phyloP scores from a whole-genome alignment of 169 alveolate genomes.

The Theileria annulata region DNA sequence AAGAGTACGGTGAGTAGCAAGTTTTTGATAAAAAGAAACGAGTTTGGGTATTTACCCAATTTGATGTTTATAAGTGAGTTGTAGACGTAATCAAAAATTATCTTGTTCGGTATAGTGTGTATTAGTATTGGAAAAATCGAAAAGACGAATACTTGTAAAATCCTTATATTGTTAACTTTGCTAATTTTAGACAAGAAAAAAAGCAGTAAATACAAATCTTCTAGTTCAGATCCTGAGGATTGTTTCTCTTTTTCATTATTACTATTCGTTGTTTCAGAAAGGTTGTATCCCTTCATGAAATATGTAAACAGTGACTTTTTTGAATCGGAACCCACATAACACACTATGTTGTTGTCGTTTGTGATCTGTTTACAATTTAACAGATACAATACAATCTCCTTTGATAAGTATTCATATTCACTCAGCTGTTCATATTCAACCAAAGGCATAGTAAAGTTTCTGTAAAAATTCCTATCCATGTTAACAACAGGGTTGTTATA shows the following conservation, averaged over 20 bases:
- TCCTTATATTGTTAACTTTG: slow-evolving; percentile 4
- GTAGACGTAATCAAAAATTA: slow-evolving; percentile 18
- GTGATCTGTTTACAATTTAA: slow-evolving; percentile 19
- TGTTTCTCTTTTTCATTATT: not conserved
- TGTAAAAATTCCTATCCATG: slow-evolving; percentile 28
- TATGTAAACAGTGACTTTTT: slow-evolving; percentile 33
- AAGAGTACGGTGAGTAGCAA: slow-evolving; percentile 41
- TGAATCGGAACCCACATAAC: slow-evolving; percentile 33
- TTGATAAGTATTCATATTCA: slow-evolving; percentile 17
- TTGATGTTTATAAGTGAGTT: not conserved
- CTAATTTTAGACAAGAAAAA: slow-evolving; percentile 14
- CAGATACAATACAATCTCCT: slow-evolving; percentile 5
- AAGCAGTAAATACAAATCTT: not conserved
- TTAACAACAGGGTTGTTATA: slow-evolving; percentile 17
- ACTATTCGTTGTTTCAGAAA: slow-evolving; percentile 11
- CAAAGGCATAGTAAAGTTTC: slow-evolving; percentile 17
- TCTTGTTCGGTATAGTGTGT: slow-evolving; percentile 47
- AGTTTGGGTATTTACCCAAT: slow-evolving; percentile 15
- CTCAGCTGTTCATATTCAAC: slow-evolving; percentile 14
- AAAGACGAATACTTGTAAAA: slow-evolving; percentile 44
- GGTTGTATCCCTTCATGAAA: slow-evolving; percentile 49
- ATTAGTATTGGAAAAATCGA: slow-evolving; percentile 54
- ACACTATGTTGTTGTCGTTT: slow-evolving; percentile 20
- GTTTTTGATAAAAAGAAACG: slow-evolving; percentile 24
- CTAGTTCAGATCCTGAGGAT: not conserved